Evolutionary conservation across 768 basidiomycete genomes (phyloP).

Genomic region (Lentinus brumalis): DNA sequence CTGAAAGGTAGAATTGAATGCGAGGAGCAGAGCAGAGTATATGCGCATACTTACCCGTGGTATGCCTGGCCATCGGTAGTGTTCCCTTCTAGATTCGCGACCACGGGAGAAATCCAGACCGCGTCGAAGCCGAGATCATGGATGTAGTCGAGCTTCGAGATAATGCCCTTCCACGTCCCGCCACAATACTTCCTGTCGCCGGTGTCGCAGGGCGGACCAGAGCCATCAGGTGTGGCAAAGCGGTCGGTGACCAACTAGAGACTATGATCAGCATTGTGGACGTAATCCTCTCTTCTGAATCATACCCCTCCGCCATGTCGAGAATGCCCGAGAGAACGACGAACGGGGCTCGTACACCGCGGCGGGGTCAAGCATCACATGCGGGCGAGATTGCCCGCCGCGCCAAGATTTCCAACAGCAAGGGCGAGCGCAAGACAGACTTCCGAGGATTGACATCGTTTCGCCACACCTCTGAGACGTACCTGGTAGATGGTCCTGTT

Average conservation of each 20-base stretch:
- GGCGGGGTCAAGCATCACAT: too few species aligned
- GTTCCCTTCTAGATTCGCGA: constrained; percentile 48
- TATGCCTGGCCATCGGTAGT: constrained; percentile 57
- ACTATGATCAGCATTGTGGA: too few species aligned
- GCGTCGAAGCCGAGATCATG: constrained; percentile 64
- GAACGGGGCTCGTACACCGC: too few species aligned
- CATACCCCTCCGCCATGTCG: too few species aligned
- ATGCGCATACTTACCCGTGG: constrained; percentile 45
- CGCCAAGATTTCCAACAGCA: not conserved
- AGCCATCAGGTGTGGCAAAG: constrained; percentile 52
- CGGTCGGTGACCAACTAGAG: constrained; percentile 55
- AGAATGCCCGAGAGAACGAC: not conserved
- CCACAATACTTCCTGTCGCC: constrained; percentile 54
- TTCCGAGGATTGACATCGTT: not conserved
- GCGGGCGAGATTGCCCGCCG: too few species aligned
- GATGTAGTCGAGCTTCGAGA: constrained; percentile 62
- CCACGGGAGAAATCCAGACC: constrained; percentile 60
- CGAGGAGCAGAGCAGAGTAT: not conserved
- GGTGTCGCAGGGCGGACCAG: constrained; percentile 46
- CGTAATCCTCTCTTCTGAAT: not conserved
- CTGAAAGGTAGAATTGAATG: constrained; percentile 17
- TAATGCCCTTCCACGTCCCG: constrained; percentile 56
- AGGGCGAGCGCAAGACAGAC: too few species aligned
- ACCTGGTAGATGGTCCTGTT: constrained; percentile 58
- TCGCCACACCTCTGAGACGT: not conserved